Base-by-base conservation (phyloP, 345 rosid genomes). In the Xanthoceras sorbifolium region DNA sequence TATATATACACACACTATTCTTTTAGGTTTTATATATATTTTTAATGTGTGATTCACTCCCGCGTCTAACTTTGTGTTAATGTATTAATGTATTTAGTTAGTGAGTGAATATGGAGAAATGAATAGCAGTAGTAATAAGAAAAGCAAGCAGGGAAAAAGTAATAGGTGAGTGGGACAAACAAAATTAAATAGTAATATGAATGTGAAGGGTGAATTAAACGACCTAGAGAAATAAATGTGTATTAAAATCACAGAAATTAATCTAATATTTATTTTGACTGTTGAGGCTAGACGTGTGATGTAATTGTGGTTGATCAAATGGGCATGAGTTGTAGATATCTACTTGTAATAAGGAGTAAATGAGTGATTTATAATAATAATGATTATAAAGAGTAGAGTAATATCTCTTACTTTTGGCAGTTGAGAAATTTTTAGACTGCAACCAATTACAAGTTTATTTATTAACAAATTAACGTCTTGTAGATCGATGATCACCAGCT, bases 181-280 rank as follows among this genome's bases (percentile, higher is more conserved):
- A 26, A 68, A 68, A 23, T 25, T 68, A 20, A 26, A 26, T 68
- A 18, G 31, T 46, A 10, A 6, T 68, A n/a, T 2, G 25, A 69
- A 69, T 46, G 4, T 15, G 25, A 11, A 9, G 72, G 64, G 71
- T 28, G 32, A 69, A 69, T 69, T 46, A 44, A 44, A 68, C 10
- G 26, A 68, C 72, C 40, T 46, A 28, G 28, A 15, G 18, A 69
- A 69, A 15, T 69, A 48, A 69, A 69, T 68, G 40, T 12, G 11
- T 26, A 18, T 69, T 23, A 48, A 36, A 10, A 69, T 48, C 48
- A 28, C 44, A 4, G 22, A 50, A 48, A 70, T 46, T 46, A 44
- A 68, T 46, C 25, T 11, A 0, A 22, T 20, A 32, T 70, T 70
- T 50, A 70, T n/a, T 14, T 54, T 31, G 48, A 31, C 26, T 31